These are phyloP conservation scores for Candida sphagnicola DNA, from an alignment of 805 yeast genomes.

Conservation along the genomic window DNA sequence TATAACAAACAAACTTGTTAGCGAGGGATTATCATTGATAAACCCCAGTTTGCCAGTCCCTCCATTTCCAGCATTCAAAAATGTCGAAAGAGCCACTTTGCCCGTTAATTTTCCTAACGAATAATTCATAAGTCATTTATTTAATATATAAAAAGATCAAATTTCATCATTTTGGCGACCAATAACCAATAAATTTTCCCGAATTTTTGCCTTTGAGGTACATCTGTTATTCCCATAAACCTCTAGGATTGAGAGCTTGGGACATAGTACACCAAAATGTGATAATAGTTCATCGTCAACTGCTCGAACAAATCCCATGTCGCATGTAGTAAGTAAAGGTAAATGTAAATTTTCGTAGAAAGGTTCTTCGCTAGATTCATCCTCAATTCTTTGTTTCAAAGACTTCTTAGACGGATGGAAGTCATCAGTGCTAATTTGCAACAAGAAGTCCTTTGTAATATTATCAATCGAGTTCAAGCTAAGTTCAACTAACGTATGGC, in stretches of 20 bases:
- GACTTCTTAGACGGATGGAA: conserved; percentile 10
- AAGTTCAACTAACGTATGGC: conserved; percentile 61
- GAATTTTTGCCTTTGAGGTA: conserved; percentile 48
- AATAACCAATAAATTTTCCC: conserved; percentile 56
- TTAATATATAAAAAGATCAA: not conserved
- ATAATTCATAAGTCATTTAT: conserved; percentile 6
- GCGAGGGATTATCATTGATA: conserved; percentile 16
- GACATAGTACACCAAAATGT: conserved; percentile 54
- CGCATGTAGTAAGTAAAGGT: conserved; percentile 64
- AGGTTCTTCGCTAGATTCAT: conserved; percentile 1
- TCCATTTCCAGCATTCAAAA: conserved; percentile 53
- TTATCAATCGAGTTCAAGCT: conserved; percentile 69
- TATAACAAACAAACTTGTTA: conserved; percentile 23
- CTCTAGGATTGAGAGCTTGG: conserved; percentile 61
- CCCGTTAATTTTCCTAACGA: conserved; percentile 38
- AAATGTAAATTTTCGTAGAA: conserved; percentile 24
- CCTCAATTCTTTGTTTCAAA: conserved; percentile 7
- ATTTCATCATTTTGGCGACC: conserved; percentile 72
- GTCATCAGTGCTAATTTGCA: conserved; percentile 40
- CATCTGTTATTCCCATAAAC: conserved; percentile 78
- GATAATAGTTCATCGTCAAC: conserved; percentile 69
- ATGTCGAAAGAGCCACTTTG: conserved; percentile 57
- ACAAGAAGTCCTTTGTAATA: conserved; percentile 49
- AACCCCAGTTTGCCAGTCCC: conserved; percentile 19
- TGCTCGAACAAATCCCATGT: conserved; percentile 75